Conservation (phyloP, 179 eudicot genomes). For the Gypsophila paniculata region DNA sequence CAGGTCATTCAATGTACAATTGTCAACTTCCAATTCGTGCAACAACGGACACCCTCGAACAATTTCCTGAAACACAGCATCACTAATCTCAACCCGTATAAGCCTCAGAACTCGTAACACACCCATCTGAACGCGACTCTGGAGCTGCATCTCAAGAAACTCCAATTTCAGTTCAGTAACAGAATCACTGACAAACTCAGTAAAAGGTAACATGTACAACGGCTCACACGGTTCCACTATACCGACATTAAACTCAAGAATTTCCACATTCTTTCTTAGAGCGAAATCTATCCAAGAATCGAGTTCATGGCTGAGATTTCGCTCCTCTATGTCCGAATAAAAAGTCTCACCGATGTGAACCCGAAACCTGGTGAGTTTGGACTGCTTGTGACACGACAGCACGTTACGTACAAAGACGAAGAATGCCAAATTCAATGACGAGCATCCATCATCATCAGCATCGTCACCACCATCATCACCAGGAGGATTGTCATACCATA, state of each 20-base stretch:
- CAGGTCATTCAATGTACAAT: conserved; percentile 6
- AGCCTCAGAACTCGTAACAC: conserved; percentile 17
- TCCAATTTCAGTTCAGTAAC: conserved; percentile 15
- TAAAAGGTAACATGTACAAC: neutral
- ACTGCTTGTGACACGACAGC: conserved; percentile 1
- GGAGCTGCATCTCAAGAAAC: conserved; percentile 8
- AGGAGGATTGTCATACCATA: neutral
- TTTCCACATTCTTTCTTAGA: conserved; percentile 14
- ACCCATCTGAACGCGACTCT: conserved; percentile 9
- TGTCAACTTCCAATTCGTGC: conserved; percentile 15
- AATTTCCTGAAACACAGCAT: conserved; percentile 10
- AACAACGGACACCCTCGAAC: conserved; percentile 19
- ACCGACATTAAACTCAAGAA: conserved; percentile 16
- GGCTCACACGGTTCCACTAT: conserved; percentile 2
- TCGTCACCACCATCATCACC: neutral
- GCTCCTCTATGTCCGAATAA: neutral
- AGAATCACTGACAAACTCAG: conserved; percentile 11
- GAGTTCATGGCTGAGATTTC: conserved; percentile 10
- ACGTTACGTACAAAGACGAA: conserved; percentile 16
- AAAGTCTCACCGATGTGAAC: neutral
- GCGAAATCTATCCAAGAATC: conserved; percentile 14
- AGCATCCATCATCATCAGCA: neutral
- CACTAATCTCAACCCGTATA: conserved; percentile 11
- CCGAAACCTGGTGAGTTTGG: conserved; percentile 8
- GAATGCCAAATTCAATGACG: conserved; percentile 4